phyloP scores from a whole-genome alignment of 2,329 filamentous ascomycete genomes.

The Botrytis fragariae region DNA sequence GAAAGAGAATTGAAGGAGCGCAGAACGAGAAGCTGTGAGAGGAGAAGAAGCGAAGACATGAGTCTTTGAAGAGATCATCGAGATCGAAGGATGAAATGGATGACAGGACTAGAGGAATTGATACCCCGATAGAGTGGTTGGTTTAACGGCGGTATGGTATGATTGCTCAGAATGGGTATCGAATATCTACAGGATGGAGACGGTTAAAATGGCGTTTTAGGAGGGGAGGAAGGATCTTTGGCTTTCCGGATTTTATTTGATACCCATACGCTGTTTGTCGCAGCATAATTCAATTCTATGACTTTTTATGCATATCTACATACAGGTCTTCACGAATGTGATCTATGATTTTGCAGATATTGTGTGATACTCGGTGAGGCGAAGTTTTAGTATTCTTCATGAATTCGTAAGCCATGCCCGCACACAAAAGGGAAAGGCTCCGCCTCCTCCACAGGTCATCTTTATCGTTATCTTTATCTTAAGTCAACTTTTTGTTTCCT shows the following conservation, averaged over 20 bases:
- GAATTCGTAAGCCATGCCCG: neutral
- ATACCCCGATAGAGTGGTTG: neutral
- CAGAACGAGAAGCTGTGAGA: conserved; percentile 30
- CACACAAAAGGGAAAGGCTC: neutral
- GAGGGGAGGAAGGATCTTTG: neutral
- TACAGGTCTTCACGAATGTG: neutral
- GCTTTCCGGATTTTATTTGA: conserved; percentile 18
- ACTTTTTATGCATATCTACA: neutral
- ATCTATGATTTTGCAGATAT: neutral
- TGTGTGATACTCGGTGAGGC: neutral
- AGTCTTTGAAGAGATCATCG: neutral
- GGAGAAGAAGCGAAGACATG: conserved; percentile 28
- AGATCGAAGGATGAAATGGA: conserved; percentile 7
- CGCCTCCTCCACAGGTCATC: neutral
- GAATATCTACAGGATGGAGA: neutral
- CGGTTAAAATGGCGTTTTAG: conserved; percentile 3
- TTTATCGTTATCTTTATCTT: neutral
- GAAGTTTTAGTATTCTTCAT: neutral
- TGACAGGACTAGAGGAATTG: neutral
- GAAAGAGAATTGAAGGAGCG: conserved; percentile 45
- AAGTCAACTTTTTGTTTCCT: neutral
- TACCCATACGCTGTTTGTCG: conserved; percentile 12
- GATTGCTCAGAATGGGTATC: conserved; percentile 7
- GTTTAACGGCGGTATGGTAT: neutral
- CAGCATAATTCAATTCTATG: conserved; percentile 10